Conservation (phyloP, 2,329 filamentous ascomycete species). For the Cercospora canescens region DNA sequence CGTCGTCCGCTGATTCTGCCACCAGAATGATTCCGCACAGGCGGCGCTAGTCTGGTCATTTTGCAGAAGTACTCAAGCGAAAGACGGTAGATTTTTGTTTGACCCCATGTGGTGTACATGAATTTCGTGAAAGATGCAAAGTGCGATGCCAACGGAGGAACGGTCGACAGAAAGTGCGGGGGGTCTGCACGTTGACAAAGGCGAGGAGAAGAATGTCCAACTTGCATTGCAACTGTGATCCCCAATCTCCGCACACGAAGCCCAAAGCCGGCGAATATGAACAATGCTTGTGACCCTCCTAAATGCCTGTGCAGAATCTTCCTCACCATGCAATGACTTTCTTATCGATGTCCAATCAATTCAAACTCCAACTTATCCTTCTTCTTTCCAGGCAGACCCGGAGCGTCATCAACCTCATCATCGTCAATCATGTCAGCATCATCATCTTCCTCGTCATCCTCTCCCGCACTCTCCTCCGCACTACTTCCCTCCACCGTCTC, state of each 20-base stretch:
- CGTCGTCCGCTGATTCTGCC: no score
- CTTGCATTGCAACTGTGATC: not conserved
- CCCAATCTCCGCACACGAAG: not conserved
- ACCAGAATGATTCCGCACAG: no score
- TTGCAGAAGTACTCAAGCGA: no score
- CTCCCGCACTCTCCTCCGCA: constrained; percentile 19
- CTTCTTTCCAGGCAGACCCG: not conserved
- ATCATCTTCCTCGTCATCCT: constrained; percentile 5
- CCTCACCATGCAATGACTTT: not conserved
- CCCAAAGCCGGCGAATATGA: not conserved
- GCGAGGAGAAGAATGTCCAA: not conserved
- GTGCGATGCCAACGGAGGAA: not conserved
- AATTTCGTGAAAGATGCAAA: not conserved
- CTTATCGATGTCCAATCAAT: constrained; percentile 28
- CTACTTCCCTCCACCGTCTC: constrained; percentile 19
- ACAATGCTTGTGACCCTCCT: not conserved
- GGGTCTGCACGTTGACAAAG: not conserved
- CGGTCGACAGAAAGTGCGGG: not conserved
- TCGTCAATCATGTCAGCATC: constrained; percentile 10
- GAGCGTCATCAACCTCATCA: constrained; percentile 5
- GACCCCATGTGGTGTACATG: no score
- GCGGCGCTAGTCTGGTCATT: no score
- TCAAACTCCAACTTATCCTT: constrained; percentile 20
- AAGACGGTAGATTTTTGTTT: no score
- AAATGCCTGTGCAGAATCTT: not conserved